phyloP scores from a whole-genome alignment of 768 basidiomycete species.

The Hortiboletus campestris region DNA sequence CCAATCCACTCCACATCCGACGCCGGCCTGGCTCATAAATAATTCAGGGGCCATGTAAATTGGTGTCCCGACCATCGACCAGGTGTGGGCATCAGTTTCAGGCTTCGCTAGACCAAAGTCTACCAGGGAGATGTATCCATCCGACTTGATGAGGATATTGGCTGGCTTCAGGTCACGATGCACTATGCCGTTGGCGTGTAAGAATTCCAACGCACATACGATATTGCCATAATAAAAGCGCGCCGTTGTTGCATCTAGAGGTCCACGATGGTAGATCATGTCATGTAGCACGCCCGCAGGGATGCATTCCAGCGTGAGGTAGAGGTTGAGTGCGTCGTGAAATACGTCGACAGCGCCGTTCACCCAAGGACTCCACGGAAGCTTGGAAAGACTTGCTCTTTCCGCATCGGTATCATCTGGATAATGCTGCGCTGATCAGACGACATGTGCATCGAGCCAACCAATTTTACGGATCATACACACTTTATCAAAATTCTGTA shows the following conservation, averaged over 20 bases:
- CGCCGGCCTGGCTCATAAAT: slow-evolving; percentile 18
- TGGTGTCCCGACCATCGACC: slow-evolving; percentile 45
- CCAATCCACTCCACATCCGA: slow-evolving; percentile 48
- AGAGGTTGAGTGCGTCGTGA: slow-evolving; percentile 46
- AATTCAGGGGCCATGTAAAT: slow-evolving; percentile 53
- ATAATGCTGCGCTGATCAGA: slow-evolving; percentile 18
- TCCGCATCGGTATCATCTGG: slow-evolving; percentile 40
- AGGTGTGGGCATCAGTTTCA: slow-evolving; percentile 15
- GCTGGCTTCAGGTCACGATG: slow-evolving; percentile 60
- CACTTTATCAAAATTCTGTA: slow-evolving; percentile 34
- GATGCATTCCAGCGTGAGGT: slow-evolving; percentile 50
- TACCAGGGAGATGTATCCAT: slow-evolving; percentile 53
- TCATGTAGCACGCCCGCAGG: slow-evolving; percentile 44
- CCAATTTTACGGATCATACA: slow-evolving; percentile 3
- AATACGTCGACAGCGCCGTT: slow-evolving; percentile 45
- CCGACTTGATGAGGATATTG: slow-evolving; percentile 53
- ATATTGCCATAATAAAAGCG: slow-evolving; percentile 59
- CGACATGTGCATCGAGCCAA: not conserved
- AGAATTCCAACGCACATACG: slow-evolving; percentile 45
- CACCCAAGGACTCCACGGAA: slow-evolving; percentile 57
- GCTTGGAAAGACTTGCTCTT: slow-evolving; percentile 36
- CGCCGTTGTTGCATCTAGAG: slow-evolving; percentile 32
- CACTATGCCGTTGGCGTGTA: slow-evolving; percentile 43
- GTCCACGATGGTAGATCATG: slow-evolving; percentile 32
- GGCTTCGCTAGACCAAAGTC: slow-evolving; percentile 48